Evolutionary conservation across 1,139 yeast genomes (phyloP).

Genomic region (Suhomyces panamericanus): DNA sequence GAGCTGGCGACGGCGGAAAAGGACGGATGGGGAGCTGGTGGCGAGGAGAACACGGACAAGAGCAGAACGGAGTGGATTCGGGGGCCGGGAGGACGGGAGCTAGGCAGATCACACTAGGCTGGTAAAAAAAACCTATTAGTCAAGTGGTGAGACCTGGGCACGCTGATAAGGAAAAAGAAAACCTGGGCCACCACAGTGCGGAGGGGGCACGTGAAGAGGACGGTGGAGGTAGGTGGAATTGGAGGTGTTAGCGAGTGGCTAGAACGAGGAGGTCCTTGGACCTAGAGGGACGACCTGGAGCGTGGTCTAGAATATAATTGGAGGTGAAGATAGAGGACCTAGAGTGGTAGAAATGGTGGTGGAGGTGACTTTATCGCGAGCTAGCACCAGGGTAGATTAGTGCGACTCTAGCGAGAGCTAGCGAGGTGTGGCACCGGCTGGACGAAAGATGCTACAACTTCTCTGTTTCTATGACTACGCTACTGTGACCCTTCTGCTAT

Average conservation of each 20-base stretch:
- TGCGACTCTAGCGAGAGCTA: too few species aligned
- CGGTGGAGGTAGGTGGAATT: background rate
- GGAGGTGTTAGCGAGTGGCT: background rate
- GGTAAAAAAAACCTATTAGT: conserved; percentile 4
- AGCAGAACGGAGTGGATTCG: background rate
- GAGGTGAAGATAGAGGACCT: background rate
- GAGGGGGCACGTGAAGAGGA: conserved; percentile 8
- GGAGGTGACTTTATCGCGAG: too few species aligned
- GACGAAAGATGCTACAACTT: too few species aligned
- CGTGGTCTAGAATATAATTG: too few species aligned
- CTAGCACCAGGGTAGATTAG: too few species aligned
- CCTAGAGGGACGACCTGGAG: too few species aligned
- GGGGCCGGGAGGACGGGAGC: background rate
- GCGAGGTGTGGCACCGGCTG: too few species aligned
- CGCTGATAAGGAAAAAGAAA: conserved; percentile 11
- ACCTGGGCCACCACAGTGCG: conserved; percentile 13
- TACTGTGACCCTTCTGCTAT: too few species aligned
- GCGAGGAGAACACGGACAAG: background rate
- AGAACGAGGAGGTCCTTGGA: background rate
- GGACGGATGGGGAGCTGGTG: background rate
- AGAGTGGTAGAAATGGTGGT: too few species aligned
- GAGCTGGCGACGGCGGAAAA: background rate
- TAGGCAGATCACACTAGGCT: background rate
- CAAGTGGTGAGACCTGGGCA: conserved; percentile 10
- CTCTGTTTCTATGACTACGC: too few species aligned